Base-by-base conservation (phyloP, 768 basidiomycete species). In the Auricularia auricula-judae region DNA sequence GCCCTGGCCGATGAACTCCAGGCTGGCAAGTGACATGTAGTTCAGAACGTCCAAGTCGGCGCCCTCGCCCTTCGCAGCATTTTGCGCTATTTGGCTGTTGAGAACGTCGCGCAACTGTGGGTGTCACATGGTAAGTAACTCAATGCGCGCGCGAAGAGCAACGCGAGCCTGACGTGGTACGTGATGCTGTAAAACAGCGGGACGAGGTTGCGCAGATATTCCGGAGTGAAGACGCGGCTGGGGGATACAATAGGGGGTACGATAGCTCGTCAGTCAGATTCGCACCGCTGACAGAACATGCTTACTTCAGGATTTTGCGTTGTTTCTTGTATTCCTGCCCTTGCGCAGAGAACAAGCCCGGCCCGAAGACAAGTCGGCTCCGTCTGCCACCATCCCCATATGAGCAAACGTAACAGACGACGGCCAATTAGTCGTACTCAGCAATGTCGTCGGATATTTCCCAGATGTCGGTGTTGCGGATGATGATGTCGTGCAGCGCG, bases 1-100 rank as follows among this genome's bases (percentile, higher is more conserved):
- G 21, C 76, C 77, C 71, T 79, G 80, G 3, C 79, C 80, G 53
- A 83, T 76, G 56, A 82, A 70, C 65, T 83, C 81, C 10, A 82
- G 73, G 21, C 81, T 79, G 21, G 76, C 72, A 10, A 81, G 76
- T 21, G 77, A 69, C 56, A 76, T 66, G 74, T 73, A 78, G 5
- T 71, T 71, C 18, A 74, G 68, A 0, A 79, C 10, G 23, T 78
- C 65, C 23, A 79, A 67, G 61, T 79, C 76, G 51, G 53, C n/a
- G n/a, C 29, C 53, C n/a, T 54, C n/a, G 11, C 53, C 53, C 11
- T 54, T 7, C 18, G 7, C 53, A 2, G 18, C 29, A 18, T 7
- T 18, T 54, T 54, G 53, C 10, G 53, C 53, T 7, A 54, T 54
- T 2, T 54, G 53, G n/a, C 11, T 18, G 18, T 29, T 54, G 53